phyloP scores from a whole-genome alignment of 345 rosid species.

The Isatis tinctoria region DNA sequence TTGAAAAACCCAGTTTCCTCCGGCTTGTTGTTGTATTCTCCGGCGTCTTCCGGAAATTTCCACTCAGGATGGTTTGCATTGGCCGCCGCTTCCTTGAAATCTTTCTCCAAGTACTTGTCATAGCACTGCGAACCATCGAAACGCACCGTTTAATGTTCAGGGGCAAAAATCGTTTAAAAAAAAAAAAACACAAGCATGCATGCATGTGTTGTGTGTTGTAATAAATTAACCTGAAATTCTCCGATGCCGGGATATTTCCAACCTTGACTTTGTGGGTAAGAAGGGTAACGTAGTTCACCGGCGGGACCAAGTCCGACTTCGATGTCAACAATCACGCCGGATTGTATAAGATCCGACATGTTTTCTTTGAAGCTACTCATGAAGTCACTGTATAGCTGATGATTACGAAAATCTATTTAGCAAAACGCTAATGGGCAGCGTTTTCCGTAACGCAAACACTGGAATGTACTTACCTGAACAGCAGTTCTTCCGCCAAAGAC shows the following conservation, averaged over 20 bases:
- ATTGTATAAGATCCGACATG: conserved; percentile 58
- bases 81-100: conserved; percentile 57
- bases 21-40: conserved; percentile 56
- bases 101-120: conserved; percentile 60
- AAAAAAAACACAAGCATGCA: not conserved
- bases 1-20: conserved; percentile 58
- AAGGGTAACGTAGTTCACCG: conserved; percentile 84
- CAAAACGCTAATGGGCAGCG: not conserved
- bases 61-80: conserved; percentile 69
- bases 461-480: conserved; percentile 41
- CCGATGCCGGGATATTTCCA: conserved; percentile 83
- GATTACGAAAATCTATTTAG: not conserved
- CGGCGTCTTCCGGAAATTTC: conserved; percentile 70
- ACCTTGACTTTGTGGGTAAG: conserved; percentile 67
- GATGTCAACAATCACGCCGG: conserved; percentile 57
- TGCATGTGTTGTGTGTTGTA: not conserved
- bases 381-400: conserved; percentile 65
- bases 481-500: conserved; percentile 62
- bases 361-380: conserved; percentile 73
- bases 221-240: conserved; percentile 59
- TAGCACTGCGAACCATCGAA: conserved; percentile 47
- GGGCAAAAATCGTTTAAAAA: not conserved
- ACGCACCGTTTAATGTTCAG: not conserved
- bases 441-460: not conserved
- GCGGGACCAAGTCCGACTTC: conserved; percentile 89